Base-by-base conservation (phyloP, 352 stramenopile species). In the Phytophthora podocarpi region DNA sequence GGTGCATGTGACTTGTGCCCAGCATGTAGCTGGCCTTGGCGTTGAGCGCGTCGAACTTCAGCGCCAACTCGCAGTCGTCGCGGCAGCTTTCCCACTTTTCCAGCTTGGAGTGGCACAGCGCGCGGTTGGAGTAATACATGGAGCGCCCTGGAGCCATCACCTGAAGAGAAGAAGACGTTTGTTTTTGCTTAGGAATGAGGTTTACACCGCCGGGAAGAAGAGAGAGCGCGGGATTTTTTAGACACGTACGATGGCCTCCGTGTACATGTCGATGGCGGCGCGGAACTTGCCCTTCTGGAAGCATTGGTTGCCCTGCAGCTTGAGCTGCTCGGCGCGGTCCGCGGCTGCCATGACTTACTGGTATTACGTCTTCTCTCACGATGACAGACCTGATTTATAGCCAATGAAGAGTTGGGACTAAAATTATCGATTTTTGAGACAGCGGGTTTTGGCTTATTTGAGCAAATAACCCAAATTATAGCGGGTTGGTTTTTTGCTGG, bases 181-280 rank as follows among this genome's bases (percentile, higher is more conserved):
- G n/a, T n/a, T n/a, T n/a, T n/a, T n/a, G n/a, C n/a, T n/a, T n/a
- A n/a, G n/a, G n/a, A n/a, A n/a, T n/a, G n/a, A n/a, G n/a, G n/a
- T n/a, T n/a, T n/a, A n/a, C n/a, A n/a, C n/a, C n/a, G n/a, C n/a
- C n/a, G n/a, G n/a, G n/a, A n/a, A n/a, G 49, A 31, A 51, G 12
- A 54, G 18, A 16, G 3, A 62, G n/a, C 4, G n/a, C 16, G 9
- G 5, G 1, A 40, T n/a, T n/a, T n/a, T n/a, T n/a, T n/a, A 45
- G 15, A 31, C 13, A 77, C 69, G 59, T 76, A 89, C 85, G 55
- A 94, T 94, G 15, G 85, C 85, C 55, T 92, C 82, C 3, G 85
- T 94, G 66, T 94, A 94, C 79, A 90, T 90, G 72, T 94, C 85
- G 54, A 94, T 88, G 49, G 85, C 85, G 12, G 85, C 82, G 26